Percentiles rank a stretch among this genome's conserved stretches.
Evolutionary conservation across 495 filamentous ascomycete species (phyloP).

Genomic region (Rusavskia elegans): DNA sequence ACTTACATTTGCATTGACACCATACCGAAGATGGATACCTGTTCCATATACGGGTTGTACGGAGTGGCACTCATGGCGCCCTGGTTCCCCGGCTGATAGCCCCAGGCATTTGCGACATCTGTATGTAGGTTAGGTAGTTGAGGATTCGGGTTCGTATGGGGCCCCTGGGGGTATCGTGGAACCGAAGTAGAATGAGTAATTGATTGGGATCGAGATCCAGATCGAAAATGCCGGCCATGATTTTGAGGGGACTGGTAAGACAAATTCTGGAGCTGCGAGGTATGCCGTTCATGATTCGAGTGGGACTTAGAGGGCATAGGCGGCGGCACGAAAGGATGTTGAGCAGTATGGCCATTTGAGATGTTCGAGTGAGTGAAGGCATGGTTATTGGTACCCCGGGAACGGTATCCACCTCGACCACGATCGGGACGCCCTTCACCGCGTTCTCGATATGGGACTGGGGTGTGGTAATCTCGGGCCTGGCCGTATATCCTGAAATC

Average conservation of each 20-base stretch:
- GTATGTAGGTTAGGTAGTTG: slow-evolving; percentile 15
- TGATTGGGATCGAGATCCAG: slow-evolving; percentile 33
- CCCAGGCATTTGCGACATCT: slow-evolving; percentile 24
- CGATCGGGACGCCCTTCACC: slow-evolving; percentile 34
- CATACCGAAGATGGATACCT: slow-evolving; percentile 36
- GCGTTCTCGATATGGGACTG: slow-evolving; percentile 21
- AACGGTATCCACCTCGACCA: slow-evolving; percentile 38
- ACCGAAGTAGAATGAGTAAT: slow-evolving; percentile 21
- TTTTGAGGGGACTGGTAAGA: slow-evolving; percentile 1
- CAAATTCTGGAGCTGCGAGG: slow-evolving; percentile 10
- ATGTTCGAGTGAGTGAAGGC: slow-evolving; percentile 26
- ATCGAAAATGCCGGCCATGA: slow-evolving; percentile 16
- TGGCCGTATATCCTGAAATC: slow-evolving; percentile 9
- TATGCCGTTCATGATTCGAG: slow-evolving; percentile 12
- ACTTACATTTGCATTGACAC: slow-evolving; percentile 54
- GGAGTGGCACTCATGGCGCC: slow-evolving; percentile 45
- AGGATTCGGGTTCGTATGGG: not conserved
- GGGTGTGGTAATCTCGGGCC: slow-evolving; percentile 13
- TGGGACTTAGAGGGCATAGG: slow-evolving; percentile 7
- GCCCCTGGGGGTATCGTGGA: slow-evolving; percentile 11
- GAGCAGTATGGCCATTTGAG: slow-evolving; percentile 28
- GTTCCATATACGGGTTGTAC: slow-evolving; percentile 43
- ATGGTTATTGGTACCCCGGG: slow-evolving; percentile 31
- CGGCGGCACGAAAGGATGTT: slow-evolving; percentile 23
- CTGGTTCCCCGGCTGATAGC: slow-evolving; percentile 36